Conservation (phyloP, 768 basidiomycete genomes). For the Panellus pusillus region DNA sequence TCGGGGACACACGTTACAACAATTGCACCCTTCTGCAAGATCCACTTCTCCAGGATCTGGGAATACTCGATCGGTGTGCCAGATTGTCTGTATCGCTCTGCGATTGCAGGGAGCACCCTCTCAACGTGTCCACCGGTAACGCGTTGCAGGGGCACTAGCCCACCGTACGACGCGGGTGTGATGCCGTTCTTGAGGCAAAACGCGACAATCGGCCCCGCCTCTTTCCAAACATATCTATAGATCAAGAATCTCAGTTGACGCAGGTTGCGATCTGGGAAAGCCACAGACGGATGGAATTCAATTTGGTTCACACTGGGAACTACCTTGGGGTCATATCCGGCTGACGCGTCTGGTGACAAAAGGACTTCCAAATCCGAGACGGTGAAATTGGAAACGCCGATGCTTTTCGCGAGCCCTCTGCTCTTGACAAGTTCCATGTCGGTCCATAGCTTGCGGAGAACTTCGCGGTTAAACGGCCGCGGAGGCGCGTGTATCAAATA, state of each 20-base stretch:
- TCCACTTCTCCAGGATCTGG: conserved; percentile 72
- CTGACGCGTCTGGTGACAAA: conserved; percentile 32
- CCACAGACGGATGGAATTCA: conserved; percentile 60
- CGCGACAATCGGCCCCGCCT: conserved; percentile 56
- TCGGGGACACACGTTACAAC: conserved; percentile 58
- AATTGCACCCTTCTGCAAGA: conserved; percentile 61
- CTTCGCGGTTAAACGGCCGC: conserved; percentile 33
- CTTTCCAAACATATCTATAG: conserved; percentile 54
- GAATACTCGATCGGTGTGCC: conserved; percentile 48
- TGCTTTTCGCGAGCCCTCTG: conserved; percentile 54
- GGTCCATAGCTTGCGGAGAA: conserved; percentile 56
- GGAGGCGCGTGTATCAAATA: conserved; percentile 57
- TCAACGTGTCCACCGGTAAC: conserved; percentile 60
- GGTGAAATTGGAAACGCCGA: conserved; percentile 73
- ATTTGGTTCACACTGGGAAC: conserved; percentile 76
- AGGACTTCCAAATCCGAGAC: conserved; percentile 55
- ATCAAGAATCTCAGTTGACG: background rate
- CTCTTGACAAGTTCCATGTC: conserved; percentile 57
- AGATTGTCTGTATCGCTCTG: conserved; percentile 44
- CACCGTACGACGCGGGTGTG: conserved; percentile 62
- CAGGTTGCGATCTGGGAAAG: background rate
- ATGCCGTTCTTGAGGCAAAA: conserved; percentile 55
- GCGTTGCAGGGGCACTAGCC: conserved; percentile 46
- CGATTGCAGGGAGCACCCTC: conserved; percentile 49
- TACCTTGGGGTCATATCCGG: conserved; percentile 42